These are phyloP conservation scores for Sophora flavescens DNA, from an alignment of 306 rosid genomes.

Conservation along the genomic window DNA sequence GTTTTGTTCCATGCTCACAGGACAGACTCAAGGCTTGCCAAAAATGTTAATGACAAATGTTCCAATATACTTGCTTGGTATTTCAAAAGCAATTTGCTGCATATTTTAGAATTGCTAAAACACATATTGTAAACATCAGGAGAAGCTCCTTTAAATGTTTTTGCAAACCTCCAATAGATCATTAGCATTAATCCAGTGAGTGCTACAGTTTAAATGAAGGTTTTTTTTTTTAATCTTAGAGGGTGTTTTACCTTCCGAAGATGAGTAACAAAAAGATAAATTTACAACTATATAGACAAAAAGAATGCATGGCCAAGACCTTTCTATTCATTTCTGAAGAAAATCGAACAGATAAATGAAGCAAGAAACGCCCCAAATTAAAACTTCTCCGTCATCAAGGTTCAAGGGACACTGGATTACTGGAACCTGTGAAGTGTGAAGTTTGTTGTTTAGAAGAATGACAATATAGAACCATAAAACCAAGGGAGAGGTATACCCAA, in stretches of 20 bases:
- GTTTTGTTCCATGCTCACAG: background rate
- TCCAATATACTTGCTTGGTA: background rate
- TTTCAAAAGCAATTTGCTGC: background rate
- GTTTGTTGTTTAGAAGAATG: conserved; percentile 27
- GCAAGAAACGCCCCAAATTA: background rate
- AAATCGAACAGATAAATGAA: conserved; percentile 25
- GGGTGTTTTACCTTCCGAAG: conserved; percentile 5
- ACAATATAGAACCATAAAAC: background rate
- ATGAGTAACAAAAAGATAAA: background rate
- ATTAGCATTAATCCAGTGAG: conserved; percentile 18
- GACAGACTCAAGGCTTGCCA: background rate
- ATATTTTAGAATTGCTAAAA: background rate
- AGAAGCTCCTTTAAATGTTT: conserved; percentile 15
- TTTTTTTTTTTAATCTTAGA: background rate
- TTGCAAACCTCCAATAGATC: background rate
- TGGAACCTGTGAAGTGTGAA: background rate
- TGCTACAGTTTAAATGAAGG: background rate
- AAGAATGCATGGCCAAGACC: conserved; percentile 1
- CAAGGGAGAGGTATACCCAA: background rate
- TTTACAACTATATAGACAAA: background rate
- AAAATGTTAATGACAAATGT: background rate
- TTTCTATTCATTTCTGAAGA: conserved; percentile 15
- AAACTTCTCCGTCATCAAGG: conserved; percentile 19
- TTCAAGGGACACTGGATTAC: background rate
- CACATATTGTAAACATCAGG: background rate